Evolutionary conservation across 2,329 filamentous ascomycete genomes (phyloP), one percentile per base, ranked within the genome.

Genomic region (Emmonsia crescens): DNA sequence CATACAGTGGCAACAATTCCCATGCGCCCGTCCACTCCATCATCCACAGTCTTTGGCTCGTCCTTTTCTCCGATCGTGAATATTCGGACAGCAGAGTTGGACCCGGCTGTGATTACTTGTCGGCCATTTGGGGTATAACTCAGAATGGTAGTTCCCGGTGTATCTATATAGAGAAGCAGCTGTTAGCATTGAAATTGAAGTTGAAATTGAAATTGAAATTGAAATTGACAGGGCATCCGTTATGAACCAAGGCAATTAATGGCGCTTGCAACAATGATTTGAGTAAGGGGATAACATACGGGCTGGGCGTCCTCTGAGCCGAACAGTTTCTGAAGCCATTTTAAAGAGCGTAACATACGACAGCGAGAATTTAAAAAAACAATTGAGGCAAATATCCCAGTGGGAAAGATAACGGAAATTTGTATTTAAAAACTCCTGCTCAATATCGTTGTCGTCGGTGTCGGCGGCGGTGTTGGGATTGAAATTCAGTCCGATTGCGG

Each of bases 61-160:
- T 91, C 92, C 77, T 96, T 89, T 46, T 89, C 94, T 63, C 90
- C 91, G 16, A 92, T 94, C 67, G 88, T 89, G 79, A 96, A 99
- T 57, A 97, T 84, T 57, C 95, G 89, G 70, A 96, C 91, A 8
- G 90, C 91, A 71, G 95, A 95, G 78, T 97, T 96, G 63, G 90
- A 88, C 66, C 94, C 94, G 64, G 91, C 92, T 12, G 94, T 97
- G 66, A 97, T 85, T 62, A 99, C 82, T 69, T 89, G 89, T 67
- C 83, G 83, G 64, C 95, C 94, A 74, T 96, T 87, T 6, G 91
- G 89, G 0, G 92, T 96, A 76, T 97, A 97, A 65, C 89, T 84
- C 67, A 95, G 86, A 68, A 86, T 91, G 2, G 95, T 97, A 62
- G 86, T 85, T 65, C 95, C 95, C 60, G 89, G 87, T 2, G 91